Evolutionary conservation across 306 rosid species (phyloP).

Genomic region (Quillaja saponaria): DNA sequence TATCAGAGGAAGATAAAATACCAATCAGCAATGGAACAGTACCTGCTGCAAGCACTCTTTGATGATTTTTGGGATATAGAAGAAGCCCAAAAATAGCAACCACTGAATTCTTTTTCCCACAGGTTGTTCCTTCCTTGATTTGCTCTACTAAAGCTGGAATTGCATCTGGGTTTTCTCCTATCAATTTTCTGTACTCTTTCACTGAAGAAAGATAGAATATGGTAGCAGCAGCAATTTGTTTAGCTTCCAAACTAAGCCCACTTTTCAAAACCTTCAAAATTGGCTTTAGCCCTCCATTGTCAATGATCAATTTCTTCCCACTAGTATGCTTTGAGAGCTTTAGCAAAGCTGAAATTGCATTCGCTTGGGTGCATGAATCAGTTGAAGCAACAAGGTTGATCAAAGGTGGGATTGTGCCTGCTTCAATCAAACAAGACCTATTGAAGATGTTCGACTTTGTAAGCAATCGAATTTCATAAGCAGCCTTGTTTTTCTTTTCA

Average conservation of each 20-base stretch:
- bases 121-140: conserved; percentile 57
- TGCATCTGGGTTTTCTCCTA: conserved; percentile 56
- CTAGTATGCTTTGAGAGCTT: conserved; percentile 63
- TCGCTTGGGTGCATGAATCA: conserved; percentile 47
- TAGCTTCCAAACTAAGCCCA: conserved; percentile 54
- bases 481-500: conserved; percentile 59
- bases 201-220: conserved; percentile 67
- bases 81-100: conserved; percentile 74
- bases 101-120: conserved; percentile 72
- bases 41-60: conserved; percentile 51
- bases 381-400: conserved; percentile 42
- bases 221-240: conserved; percentile 67
- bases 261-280: conserved; percentile 48
- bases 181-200: conserved; percentile 48
- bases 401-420: conserved; percentile 54
- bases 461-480: conserved; percentile 70
- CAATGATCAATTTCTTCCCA: conserved; percentile 53
- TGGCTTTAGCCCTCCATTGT: conserved; percentile 42
- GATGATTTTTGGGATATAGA: conserved; percentile 46
- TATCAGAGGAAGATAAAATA: conserved; percentile 47
- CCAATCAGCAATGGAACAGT: conserved; percentile 45
- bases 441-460: conserved; percentile 66
- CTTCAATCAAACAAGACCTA: conserved; percentile 60
- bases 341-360: conserved; percentile 62
- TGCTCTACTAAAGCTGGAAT: conserved; percentile 56